phyloP scores from a whole-genome alignment of 306 rosid species.

The Alnus glutinosa region DNA sequence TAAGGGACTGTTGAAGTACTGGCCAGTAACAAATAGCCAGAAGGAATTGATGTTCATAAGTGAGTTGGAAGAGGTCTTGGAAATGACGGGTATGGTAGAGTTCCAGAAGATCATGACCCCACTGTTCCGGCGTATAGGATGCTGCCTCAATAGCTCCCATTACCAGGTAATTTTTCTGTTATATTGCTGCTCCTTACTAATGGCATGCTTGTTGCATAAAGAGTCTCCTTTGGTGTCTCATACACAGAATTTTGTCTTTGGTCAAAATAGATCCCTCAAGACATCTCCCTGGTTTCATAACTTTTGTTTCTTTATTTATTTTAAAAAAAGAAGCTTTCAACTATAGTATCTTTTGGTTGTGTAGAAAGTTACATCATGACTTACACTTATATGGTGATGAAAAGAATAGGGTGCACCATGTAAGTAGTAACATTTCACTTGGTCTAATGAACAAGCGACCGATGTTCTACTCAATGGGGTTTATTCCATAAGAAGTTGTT shows the following conservation, averaged over 20 bases:
- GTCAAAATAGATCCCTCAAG: background rate
- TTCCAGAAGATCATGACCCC: slow-evolving; percentile 85
- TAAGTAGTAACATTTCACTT: background rate
- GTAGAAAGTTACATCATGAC: background rate
- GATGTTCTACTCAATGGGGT: background rate
- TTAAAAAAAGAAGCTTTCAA: background rate
- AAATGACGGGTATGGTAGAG: slow-evolving; percentile 83
- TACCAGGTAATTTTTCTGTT: slow-evolving; percentile 67
- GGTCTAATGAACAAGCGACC: background rate
- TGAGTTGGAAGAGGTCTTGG: slow-evolving; percentile 93
- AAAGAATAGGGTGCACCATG: background rate
- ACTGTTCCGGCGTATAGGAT: slow-evolving; percentile 67
- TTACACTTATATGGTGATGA: background rate
- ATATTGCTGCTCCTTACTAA: background rate
- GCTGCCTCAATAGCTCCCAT: slow-evolving; percentile 84
- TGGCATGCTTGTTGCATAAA: background rate
- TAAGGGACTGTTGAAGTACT: slow-evolving; percentile 83
- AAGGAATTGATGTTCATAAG: slow-evolving; percentile 97
- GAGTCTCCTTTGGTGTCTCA: background rate
- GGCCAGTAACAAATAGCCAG: slow-evolving; percentile 98
- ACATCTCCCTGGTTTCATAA: background rate
- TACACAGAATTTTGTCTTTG: background rate
- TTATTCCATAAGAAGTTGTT: background rate
- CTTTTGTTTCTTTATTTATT: background rate
- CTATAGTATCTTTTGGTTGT: background rate